phyloP scores from a whole-genome alignment of 345 rosid species.

The Corchorus olitorius region DNA sequence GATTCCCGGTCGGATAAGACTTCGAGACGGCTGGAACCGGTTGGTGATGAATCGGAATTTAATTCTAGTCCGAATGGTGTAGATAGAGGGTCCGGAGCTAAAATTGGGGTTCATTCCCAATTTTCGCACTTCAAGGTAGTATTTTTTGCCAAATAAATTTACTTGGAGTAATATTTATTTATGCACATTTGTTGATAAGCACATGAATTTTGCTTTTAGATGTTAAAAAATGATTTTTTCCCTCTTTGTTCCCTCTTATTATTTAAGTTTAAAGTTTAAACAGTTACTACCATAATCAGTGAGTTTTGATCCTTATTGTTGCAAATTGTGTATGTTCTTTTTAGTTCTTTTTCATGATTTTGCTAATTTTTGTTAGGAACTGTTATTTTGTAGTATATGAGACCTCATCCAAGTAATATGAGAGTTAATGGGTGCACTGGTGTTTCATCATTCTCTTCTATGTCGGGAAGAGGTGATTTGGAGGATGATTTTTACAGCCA shows the following conservation, averaged over 20 bases:
- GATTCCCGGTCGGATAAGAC: conserved; percentile 9
- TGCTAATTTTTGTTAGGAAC: conserved; percentile 5
- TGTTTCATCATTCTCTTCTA: conserved; percentile 18
- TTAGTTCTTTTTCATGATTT: background rate
- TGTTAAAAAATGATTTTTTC: background rate
- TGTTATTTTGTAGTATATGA: conserved; percentile 30
- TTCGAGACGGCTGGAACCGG: background rate
- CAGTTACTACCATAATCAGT: background rate
- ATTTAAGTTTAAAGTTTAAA: background rate
- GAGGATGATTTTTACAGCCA: conserved; percentile 30
- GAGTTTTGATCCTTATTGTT: background rate
- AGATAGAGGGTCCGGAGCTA: conserved; percentile 22
- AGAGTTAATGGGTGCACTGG: conserved; percentile 27
- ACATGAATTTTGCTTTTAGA: background rate
- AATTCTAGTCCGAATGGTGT: background rate
- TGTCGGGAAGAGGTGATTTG: conserved; percentile 23
- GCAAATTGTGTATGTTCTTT: background rate
- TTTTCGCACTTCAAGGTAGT: conserved; percentile 34
- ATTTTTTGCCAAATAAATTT: background rate
- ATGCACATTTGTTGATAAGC: background rate
- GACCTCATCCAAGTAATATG: conserved; percentile 23
- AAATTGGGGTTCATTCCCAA: conserved; percentile 10
- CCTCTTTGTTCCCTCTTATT: background rate
- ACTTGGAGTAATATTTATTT: background rate
- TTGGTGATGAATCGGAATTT: conserved; percentile 22